Evolutionary conservation across 1,284 basidiomycete species (phyloP).

Genomic region (Naganishia cerealis): DNA sequence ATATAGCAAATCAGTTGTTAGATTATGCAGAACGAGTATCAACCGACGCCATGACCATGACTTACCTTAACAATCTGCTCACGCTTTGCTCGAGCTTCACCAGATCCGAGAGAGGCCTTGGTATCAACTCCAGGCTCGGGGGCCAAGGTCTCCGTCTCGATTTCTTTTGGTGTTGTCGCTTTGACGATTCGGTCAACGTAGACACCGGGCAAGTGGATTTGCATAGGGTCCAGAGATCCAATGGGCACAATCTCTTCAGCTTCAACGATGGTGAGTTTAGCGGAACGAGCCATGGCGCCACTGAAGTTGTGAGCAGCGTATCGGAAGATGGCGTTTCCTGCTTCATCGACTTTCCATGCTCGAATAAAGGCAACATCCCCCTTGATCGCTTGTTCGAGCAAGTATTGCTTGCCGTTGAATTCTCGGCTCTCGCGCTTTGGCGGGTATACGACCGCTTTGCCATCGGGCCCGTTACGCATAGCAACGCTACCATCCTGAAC

Average conservation of each 20-base stretch:
- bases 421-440: constrained; percentile 72
- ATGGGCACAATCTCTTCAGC: constrained; percentile 85
- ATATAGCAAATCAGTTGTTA: neutral
- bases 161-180: constrained; percentile 69
- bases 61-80: constrained; percentile 66
- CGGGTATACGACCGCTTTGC: constrained; percentile 38
- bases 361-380: constrained; percentile 83
- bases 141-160: constrained; percentile 72
- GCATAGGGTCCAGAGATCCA: constrained; percentile 74
- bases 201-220: constrained; percentile 78
- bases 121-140: constrained; percentile 45
- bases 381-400: constrained; percentile 78
- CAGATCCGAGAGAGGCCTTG: constrained; percentile 58
- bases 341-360: constrained; percentile 89
- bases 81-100: constrained; percentile 57
- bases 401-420: constrained; percentile 74
- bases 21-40: neutral
- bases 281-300: constrained; percentile 79
- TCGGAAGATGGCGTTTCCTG: constrained; percentile 76
- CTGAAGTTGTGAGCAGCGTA: constrained; percentile 85
- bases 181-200: constrained; percentile 80
- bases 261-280: constrained; percentile 84
- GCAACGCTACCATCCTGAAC: constrained; percentile 69
- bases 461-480: constrained; percentile 62
- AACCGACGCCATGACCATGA: neutral